Evolutionary conservation across 768 basidiomycete genomes (phyloP), one percentile per base, ranked within the genome.

Genomic region (Clavulina sp.): DNA sequence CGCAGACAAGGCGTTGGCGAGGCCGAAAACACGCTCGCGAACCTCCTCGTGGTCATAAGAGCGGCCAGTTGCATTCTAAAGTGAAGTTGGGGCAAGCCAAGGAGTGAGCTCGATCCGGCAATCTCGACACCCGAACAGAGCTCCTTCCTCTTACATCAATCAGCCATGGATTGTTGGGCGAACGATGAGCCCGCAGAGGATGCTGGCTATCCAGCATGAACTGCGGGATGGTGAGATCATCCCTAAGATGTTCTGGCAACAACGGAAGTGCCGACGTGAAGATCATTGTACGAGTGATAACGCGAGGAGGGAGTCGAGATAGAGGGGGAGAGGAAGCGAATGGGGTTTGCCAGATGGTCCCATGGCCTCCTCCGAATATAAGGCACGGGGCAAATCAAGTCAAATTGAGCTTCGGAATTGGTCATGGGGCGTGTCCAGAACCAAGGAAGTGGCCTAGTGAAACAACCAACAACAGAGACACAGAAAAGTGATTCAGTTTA

Each of bases 141-240:
- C 54, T 46, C 1, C 51, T 52, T n/a, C n/a, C n/a, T n/a, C 34
- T 28, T 29, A 57, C 56, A 23, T 57, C 56, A 24, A 57, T 56
- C 9, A 57, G 40, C 56, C 56, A 57, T 9, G 50, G 55, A n/a
- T 28, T 47, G 21, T 44, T 40, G 33, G 30, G 30, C 6, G 21
- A 28, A 5, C 58, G 54, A 7, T 52, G 24, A 26, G 59, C 57
- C 23, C 56, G 52, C 9, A 58, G 49, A 24, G 57, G 58, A 36
- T 60, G 58, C 18, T 55, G 30, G 28, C 18, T 18, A 38, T 60
- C 59, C 24, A 58, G 58, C 38, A 60, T 58, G 53, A 60, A 60
- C 50, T 60, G 59, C 28, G 58, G 56, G 30, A 60, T 31, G 2
- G 56, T 60, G 19, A 60, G 48, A 52, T 60, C 54, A 26, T 46